Conservation (phyloP, 2,329 filamentous ascomycete genomes). For the Byssothecium circinans region DNA sequence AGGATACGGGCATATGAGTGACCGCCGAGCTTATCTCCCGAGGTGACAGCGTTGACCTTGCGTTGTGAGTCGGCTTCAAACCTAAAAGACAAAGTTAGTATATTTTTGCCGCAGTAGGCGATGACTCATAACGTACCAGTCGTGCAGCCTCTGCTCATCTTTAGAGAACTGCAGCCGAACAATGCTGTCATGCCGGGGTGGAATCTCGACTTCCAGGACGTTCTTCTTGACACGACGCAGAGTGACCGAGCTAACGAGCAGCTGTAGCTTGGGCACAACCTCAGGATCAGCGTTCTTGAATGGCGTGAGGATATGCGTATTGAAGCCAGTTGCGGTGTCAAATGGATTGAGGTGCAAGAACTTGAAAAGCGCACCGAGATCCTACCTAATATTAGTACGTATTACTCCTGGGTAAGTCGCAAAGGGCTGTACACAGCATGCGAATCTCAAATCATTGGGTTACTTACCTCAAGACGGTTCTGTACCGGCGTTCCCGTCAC, state of each 20-base stretch:
- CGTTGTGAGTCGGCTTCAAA: slow-evolving; percentile 81
- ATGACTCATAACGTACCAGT: slow-evolving; percentile 60
- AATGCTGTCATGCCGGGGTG: slow-evolving; percentile 71
- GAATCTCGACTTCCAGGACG: slow-evolving; percentile 68
- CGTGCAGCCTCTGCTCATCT: slow-evolving; percentile 76
- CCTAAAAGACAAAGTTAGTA: no score
- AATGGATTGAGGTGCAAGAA: slow-evolving; percentile 87
- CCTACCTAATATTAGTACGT: slow-evolving; percentile 40
- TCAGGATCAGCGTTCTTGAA: slow-evolving; percentile 86
- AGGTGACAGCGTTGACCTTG: slow-evolving; percentile 74
- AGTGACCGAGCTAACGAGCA: slow-evolving; percentile 93
- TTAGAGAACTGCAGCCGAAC: slow-evolving; percentile 73
- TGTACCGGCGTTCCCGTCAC: slow-evolving; percentile 97
- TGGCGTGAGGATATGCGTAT: slow-evolving; percentile 76
- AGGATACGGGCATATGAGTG: slow-evolving; percentile 93
- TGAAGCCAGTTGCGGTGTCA: slow-evolving; percentile 74
- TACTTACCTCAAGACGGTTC: slow-evolving; percentile 68
- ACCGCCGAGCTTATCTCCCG: slow-evolving; percentile 69
- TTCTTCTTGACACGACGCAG: slow-evolving; percentile 86
- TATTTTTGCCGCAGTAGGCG: no score
- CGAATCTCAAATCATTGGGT: neutral
- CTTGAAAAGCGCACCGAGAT: slow-evolving; percentile 81
- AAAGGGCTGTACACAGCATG: neutral
- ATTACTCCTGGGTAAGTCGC: neutral
- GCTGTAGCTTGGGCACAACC: slow-evolving; percentile 79